Evolutionary conservation across 2,329 filamentous ascomycete species (phyloP).

Genomic region (Cephalotrichum gorgonifer): DNA sequence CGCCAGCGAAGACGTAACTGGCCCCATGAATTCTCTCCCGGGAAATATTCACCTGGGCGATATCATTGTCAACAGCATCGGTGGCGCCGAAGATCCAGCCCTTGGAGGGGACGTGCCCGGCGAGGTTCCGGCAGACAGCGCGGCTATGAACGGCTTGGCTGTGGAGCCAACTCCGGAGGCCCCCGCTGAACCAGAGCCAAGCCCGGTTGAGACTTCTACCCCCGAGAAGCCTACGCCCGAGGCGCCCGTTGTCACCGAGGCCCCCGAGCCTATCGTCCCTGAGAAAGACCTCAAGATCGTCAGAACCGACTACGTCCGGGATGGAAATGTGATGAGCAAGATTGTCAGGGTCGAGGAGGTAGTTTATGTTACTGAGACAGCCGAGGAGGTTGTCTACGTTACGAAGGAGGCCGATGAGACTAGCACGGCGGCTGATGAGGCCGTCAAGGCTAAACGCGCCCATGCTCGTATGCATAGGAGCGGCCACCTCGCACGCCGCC

Average conservation of each 20-base stretch:
- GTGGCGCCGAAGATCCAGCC: neutral
- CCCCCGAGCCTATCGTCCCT: constrained; percentile 19
- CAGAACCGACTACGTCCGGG: constrained; percentile 44
- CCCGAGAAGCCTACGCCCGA: neutral
- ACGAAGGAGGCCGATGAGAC: constrained; percentile 28
- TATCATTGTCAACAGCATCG: neutral
- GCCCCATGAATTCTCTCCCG: constrained; percentile 50
- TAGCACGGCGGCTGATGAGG: constrained; percentile 26
- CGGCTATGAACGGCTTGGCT: neutral
- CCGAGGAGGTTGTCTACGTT: constrained; percentile 40
- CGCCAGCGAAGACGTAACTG: constrained; percentile 46
- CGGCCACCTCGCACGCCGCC: neutral
- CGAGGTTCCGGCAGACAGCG: neutral
- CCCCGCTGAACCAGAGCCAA: too few relatives aligned
- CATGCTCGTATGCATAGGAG: constrained; percentile 28
- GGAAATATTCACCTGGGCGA: constrained; percentile 26
- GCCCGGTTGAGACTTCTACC: too few relatives aligned
- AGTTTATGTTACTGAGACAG: constrained; percentile 39
- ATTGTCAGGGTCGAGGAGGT: constrained; percentile 46
- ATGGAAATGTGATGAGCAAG: constrained; percentile 39
- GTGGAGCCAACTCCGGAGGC: neutral
- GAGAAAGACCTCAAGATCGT: constrained; percentile 24
- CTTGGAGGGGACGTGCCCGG: neutral
- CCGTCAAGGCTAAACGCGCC: constrained; percentile 19
- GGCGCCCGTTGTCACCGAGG: constrained; percentile 12